A percentile compares a stretch with the other conserved stretches of the same genome.
Evolutionary conservation across 495 filamentous ascomycete species (phyloP).

Genomic region (Aspergillus steynii): DNA sequence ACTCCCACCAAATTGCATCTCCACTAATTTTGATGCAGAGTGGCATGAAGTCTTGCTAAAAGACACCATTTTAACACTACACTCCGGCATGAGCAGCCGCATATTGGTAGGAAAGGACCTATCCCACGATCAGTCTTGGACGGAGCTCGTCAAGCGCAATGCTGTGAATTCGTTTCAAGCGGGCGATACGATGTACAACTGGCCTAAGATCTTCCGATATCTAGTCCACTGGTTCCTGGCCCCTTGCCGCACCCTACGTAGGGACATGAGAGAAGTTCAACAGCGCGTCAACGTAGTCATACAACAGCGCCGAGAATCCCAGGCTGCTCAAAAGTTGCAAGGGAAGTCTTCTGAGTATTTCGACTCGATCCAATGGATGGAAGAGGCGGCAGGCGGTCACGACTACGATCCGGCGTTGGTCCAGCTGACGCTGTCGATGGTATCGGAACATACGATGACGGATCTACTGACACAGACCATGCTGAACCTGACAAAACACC

Average conservation of each 20-base stretch:
- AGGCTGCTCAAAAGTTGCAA: not conserved
- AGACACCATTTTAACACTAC: not conserved
- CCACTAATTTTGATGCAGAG: not conserved
- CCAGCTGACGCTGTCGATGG: not conserved
- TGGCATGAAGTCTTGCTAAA: not conserved
- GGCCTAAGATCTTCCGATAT: not conserved
- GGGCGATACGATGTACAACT: not conserved
- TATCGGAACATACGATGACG: not conserved
- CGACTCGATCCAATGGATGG: not conserved
- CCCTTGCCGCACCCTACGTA: not conserved
- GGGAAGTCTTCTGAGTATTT: not conserved
- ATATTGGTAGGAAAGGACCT: not conserved
- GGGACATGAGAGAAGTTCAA: not conserved
- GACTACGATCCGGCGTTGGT: not conserved
- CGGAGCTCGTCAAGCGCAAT: not conserved
- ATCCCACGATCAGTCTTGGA: not conserved
- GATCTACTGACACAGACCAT: not conserved
- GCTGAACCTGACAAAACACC: not conserved
- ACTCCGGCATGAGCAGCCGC: not conserved
- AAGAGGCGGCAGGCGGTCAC: not conserved
- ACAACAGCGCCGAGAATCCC: not conserved
- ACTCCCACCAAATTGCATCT: too few species aligned
- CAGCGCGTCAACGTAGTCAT: not conserved
- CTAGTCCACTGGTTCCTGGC: not conserved
- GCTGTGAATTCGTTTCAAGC: not conserved